phyloP scores from a whole-genome alignment of 352 stramenopile species.

The Pythium phragmiticola region DNA sequence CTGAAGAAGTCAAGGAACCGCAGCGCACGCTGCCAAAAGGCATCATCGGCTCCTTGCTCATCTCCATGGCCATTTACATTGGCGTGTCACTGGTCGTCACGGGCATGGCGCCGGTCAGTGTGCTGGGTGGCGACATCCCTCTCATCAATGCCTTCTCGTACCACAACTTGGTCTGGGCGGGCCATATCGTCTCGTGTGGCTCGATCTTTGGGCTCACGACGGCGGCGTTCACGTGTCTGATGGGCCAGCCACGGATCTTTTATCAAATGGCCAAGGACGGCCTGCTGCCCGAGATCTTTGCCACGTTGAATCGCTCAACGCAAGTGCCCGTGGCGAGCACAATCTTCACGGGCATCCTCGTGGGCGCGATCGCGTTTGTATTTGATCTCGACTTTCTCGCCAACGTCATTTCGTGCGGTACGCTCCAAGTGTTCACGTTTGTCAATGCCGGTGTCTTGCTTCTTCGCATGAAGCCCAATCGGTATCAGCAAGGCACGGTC shows the following conservation, averaged over 20 bases:
- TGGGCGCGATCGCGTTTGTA: constrained; percentile 79
- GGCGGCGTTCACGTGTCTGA: constrained; percentile 89
- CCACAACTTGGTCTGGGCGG: constrained; percentile 67
- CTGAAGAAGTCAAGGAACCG: constrained; percentile 89
- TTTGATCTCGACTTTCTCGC: constrained; percentile 91
- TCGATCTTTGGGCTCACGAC: constrained; percentile 93
- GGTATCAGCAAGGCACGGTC: constrained; percentile 35
- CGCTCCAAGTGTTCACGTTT: constrained; percentile 92
- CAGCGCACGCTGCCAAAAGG: constrained; percentile 89
- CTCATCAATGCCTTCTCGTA: constrained; percentile 85
- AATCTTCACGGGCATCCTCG: constrained; percentile 86
- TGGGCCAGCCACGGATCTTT: constrained; percentile 92
- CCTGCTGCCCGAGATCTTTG: constrained; percentile 63
- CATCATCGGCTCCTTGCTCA: constrained; percentile 90
- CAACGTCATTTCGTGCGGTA: constrained; percentile 91
- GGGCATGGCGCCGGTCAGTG: constrained; percentile 74
- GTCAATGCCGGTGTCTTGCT: constrained; percentile 90
- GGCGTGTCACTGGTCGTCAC: constrained; percentile 88
- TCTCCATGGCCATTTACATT: constrained; percentile 91
- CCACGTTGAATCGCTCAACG: constrained; percentile 55
- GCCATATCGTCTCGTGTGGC: constrained; percentile 86
- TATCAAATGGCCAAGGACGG: constrained; percentile 91
- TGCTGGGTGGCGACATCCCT: constrained; percentile 72
- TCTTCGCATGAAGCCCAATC: constrained; percentile 58
- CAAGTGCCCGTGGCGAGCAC: constrained; percentile 79